Base-by-base conservation (phyloP, 2,329 filamentous ascomycete genomes). In the Diatrype stigma region DNA sequence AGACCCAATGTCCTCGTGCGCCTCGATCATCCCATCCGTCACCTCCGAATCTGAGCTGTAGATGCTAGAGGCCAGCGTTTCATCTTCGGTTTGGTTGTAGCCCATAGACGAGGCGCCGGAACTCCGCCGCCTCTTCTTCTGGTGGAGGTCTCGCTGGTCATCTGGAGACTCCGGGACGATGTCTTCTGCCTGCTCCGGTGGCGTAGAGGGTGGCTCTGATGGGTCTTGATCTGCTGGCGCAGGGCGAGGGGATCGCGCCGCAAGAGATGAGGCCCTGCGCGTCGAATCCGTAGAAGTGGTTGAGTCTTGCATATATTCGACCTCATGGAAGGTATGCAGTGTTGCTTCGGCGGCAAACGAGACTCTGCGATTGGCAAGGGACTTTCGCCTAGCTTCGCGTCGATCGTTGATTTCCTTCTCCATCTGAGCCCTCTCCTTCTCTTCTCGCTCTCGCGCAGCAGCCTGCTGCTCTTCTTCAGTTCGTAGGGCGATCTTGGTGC, bases 311-410 rank as follows among this genome's bases (percentile, higher is more conserved):
- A 85, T 80, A 56, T 92, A 88, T 64, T 97, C 93, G 42, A 96
- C 83, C 50, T 94, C 92, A 64, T 97, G 92, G 79, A 96, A 97
- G 0, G 94, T 99, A 67, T 99, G 94, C 34, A 99, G 78, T 3
- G 94, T 99, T 12, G 94, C 94, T 71, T 99, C 94, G 1, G 94
- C 94, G 4, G 94, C 94, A 70, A 99, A 99, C 0, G 93, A 97
- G 32, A 99, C 94, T 64, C 94, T 85, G 63, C 94, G 85, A 67
- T 94, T 96, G 45, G 93, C 91, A 51, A 96, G 80, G 17, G 92
- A 96, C 68, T 97, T 97, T 60, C 94, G 82, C 56, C 94, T 86
- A 42, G 90, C 92, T 67, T 96, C 94, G 60, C 91, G 82, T 50
- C 91, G 82, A 60, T 93, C 85, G 52, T 80, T 72, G 46, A 84